Evolutionary conservation across 139 green algal genomes (phyloP), one percentile per base, ranked within the genome.

Genomic region (Tetraselmis chui): DNA sequence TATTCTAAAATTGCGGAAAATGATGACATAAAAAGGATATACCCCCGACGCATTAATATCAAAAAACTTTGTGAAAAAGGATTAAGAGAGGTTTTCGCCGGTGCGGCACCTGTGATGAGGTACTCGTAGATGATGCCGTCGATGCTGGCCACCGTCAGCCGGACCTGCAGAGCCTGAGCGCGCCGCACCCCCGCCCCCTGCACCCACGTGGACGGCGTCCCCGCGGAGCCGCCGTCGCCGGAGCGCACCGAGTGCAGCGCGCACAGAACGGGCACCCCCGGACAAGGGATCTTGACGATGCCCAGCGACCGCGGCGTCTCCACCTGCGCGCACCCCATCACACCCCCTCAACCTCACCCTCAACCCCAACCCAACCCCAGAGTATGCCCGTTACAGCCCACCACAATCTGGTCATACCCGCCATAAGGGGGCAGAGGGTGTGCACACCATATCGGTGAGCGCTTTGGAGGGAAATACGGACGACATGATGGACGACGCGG

Each of bases 121-220:
- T 91, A 92, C 82, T 92, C 84, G 59, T 92, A 94, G 77, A 94
- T 74, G 31, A 90, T 75, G 29, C 91, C 91, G 24, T 88, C 86
- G 5, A 84, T 76, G 0, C 88, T 93, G 0, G 90, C 90, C 32
- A 93, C 90, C 32, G 88, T 67, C 28, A 93, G 81, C 11, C 32
- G 59, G 18, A 86, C 59, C 85, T 82, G 79, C 18, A 18, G 11
- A 22, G n/a, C n/a, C n/a, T n/a, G n/a, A n/a, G n/a, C n/a, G n/a
- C n/a, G n/a, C 30, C 77, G 23, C 32, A 27, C 27, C 84, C 76
- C 26, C 27, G 2, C 76, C 80, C 45, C 58, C 74, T 28, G 59
- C 32, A 2, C 32, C 45, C 59, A 59, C 5, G 78, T 28, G 32
- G 77, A 18, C 79, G 28, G 75, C 11, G 29, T 78, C 28, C 22